These are phyloP conservation scores for Aspergillus sp. DNA, from an alignment of 2,329 filamentous ascomycete species.

Conservation along the genomic window DNA sequence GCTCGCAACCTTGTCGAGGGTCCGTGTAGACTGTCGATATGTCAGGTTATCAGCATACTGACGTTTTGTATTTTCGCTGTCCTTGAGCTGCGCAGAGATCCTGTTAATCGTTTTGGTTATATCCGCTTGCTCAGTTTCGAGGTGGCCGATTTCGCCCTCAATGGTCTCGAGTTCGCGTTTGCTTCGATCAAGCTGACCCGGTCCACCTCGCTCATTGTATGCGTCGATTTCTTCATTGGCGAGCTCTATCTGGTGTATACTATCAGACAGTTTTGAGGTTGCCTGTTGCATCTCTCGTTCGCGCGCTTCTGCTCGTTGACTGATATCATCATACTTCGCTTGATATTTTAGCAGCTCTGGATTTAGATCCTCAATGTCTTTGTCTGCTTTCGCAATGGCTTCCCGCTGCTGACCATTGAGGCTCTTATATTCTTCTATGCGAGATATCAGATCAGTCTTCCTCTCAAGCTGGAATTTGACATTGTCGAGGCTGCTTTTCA, in stretches of 20 bases:
- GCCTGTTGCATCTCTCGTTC: slow-evolving; percentile 72
- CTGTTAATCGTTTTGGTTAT: slow-evolving; percentile 72
- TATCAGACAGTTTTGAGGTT: slow-evolving; percentile 70
- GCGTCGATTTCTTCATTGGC: slow-evolving; percentile 75
- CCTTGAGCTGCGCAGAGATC: slow-evolving; percentile 72
- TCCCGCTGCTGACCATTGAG: slow-evolving; percentile 69
- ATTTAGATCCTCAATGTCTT: slow-evolving; percentile 70
- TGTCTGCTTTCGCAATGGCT: slow-evolving; percentile 67
- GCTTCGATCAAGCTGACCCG: slow-evolving; percentile 67
- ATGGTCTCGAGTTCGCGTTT: slow-evolving; percentile 67
- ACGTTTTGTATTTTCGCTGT: slow-evolving; percentile 78
- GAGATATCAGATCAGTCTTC: slow-evolving; percentile 67
- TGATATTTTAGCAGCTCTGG: slow-evolving; percentile 76
- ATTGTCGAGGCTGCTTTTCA: slow-evolving; percentile 69
- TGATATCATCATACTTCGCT: slow-evolving; percentile 73
- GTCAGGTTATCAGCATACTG: slow-evolving; percentile 87
- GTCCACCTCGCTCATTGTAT: slow-evolving; percentile 75
- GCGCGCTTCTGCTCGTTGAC: slow-evolving; percentile 67
- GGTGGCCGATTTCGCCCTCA: slow-evolving; percentile 62
- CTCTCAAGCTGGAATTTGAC: slow-evolving; percentile 76
- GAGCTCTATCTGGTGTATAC: slow-evolving; percentile 72
- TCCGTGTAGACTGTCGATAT: slow-evolving; percentile 72
- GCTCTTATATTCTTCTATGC: slow-evolving; percentile 72
- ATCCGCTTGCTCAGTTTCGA: slow-evolving; percentile 67
- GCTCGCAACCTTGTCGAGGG: slow-evolving; percentile 63